Evolutionary conservation across 495 filamentous ascomycete species (phyloP).

Genomic region (Amphirosellinia nigrospora): DNA sequence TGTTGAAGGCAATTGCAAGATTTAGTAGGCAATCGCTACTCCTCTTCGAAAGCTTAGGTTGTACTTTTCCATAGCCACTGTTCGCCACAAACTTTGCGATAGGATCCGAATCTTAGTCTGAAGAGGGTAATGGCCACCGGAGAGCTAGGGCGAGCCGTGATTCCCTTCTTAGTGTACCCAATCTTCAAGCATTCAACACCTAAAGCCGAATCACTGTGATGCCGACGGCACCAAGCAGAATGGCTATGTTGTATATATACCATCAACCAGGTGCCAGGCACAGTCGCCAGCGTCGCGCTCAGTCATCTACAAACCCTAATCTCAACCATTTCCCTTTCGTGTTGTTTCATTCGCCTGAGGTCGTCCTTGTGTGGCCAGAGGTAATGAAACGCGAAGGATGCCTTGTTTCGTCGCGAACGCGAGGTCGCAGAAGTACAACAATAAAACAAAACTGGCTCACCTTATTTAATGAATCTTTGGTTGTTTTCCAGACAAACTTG

Average conservation of each 20-base stretch:
- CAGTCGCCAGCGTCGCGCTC: neutral
- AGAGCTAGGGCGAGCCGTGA: neutral
- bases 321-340: neutral
- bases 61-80: neutral
- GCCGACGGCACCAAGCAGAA: neutral
- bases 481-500: neutral
- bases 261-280: neutral
- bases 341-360: neutral
- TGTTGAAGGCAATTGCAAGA: neutral
- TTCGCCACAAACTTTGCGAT: neutral
- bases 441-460: constrained; percentile 2
- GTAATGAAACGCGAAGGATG: neutral
- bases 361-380: neutral
- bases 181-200: neutral
- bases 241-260: neutral
- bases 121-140: neutral
- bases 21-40: neutral
- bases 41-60: neutral
- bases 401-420: neutral
- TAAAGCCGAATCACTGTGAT: neutral
- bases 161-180: neutral
- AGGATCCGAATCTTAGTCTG: neutral
- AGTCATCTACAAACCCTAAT: neutral
- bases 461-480: neutral
- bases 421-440: neutral